Conservation (phyloP, 257 asterid genomes). For the Ocimum tenuiflorum region DNA sequence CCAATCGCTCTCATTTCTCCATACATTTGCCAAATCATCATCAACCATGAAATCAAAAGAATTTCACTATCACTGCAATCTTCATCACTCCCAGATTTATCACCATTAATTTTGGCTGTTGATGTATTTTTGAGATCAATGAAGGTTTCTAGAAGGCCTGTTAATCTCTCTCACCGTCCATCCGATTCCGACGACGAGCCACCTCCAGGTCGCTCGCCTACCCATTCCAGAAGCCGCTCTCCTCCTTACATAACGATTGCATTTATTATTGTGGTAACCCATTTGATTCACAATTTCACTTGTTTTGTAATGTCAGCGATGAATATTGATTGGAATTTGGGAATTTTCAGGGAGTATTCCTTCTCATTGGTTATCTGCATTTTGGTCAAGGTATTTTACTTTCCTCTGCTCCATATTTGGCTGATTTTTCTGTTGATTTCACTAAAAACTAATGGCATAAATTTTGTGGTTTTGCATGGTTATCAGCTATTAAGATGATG, state of each 20-base stretch:
- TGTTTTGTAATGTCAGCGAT: background rate
- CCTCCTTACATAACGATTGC: constrained; percentile 40
- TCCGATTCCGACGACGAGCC: constrained; percentile 38
- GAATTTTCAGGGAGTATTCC: constrained; percentile 39
- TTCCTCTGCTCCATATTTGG: background rate
- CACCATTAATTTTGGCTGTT: background rate
- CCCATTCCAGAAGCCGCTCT: constrained; percentile 40
- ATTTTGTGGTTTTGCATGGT: background rate
- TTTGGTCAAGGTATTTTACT: constrained; percentile 39
- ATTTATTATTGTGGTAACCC: constrained; percentile 36
- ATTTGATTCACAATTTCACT: background rate
- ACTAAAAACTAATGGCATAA: background rate
- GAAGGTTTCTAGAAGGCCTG: constrained; percentile 46
- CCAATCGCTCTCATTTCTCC: no score
- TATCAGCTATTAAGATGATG: background rate
- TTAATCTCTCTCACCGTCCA: constrained; percentile 53
- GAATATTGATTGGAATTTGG: constrained; percentile 3
- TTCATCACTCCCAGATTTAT: no score
- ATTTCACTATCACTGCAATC: no score
- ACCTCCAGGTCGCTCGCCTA: constrained; percentile 28
- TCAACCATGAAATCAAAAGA: no score
- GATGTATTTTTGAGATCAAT: constrained; percentile 7
- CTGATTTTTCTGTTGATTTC: background rate
- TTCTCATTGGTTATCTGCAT: constrained; percentile 36
- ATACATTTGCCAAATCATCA: no score